Evolutionary conservation across 352 stramenopile species (phyloP).

Genomic region (Phytopythium montanum): DNA sequence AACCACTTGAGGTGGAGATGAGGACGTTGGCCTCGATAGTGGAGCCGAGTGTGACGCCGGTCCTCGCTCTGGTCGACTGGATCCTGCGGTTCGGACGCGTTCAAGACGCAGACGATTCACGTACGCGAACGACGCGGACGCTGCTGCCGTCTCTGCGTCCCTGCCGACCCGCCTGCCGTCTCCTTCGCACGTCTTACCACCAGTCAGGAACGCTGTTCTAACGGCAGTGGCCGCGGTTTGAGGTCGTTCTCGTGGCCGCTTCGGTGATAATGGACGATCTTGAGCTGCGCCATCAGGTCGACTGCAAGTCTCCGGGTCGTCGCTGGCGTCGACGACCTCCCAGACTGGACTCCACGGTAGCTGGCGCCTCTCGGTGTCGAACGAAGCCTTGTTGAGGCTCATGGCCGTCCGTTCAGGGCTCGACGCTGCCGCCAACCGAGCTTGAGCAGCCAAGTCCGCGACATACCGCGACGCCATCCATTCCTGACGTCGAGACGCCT

Average conservation of each 20-base stretch:
- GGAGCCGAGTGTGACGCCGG: background rate
- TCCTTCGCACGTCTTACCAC: background rate
- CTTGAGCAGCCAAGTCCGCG: slow-evolving; percentile 9
- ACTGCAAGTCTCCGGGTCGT: background rate
- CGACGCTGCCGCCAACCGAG: background rate
- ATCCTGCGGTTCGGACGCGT: background rate
- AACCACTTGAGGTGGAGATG: background rate
- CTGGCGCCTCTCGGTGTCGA: background rate
- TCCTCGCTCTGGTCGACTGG: background rate
- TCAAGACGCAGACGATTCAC: slow-evolving; percentile 1
- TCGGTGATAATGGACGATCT: background rate
- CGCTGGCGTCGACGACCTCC: background rate
- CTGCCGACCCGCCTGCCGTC: background rate
- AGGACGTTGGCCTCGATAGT: background rate
- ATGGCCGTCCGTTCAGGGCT: background rate
- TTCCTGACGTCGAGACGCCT: slow-evolving; percentile 19
- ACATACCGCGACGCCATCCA: slow-evolving; percentile 43
- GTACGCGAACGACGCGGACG: slow-evolving; percentile 5
- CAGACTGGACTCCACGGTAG: slow-evolving; percentile 5
- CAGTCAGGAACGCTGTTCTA: background rate
- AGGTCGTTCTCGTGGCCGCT: background rate
- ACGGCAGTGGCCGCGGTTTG: background rate
- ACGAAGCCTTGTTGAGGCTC: background rate
- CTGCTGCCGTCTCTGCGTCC: background rate
- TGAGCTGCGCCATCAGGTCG: background rate